Conservation (phyloP, 164 flowering plant species). For the Aristolochia contorta region DNA sequence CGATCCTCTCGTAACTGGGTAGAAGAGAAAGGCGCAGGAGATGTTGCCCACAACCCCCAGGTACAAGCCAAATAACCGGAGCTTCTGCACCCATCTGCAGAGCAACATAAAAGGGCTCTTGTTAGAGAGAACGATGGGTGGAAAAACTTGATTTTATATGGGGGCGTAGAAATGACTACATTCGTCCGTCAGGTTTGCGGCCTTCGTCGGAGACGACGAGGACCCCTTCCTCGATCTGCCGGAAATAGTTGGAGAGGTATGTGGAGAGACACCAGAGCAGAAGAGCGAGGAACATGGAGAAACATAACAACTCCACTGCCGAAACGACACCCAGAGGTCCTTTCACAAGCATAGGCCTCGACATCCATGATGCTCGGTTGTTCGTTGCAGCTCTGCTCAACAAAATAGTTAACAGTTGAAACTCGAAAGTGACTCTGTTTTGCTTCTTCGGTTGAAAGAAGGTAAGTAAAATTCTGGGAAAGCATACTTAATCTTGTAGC, state of each 20-base stretch:
- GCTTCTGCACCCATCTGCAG: not conserved
- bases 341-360: constrained; percentile 40
- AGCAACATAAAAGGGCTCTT: not conserved
- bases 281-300: constrained; percentile 59
- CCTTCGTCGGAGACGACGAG: not conserved
- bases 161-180: too few species aligned
- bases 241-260: constrained; percentile 22
- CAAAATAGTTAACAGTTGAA: not conserved
- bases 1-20: too few species aligned
- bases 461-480: too few species aligned
- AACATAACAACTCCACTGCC: constrained; percentile 37
- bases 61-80: too few species aligned
- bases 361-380: constrained; percentile 10
- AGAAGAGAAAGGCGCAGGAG: too few species aligned
- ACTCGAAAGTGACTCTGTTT: not conserved
- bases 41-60: too few species aligned
- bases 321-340: constrained; percentile 81
- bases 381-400: not conserved
- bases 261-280: constrained; percentile 47
- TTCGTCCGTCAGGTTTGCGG: too few species aligned
- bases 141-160: too few species aligned
- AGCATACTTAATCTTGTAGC: not conserved
- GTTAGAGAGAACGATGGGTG: too few species aligned
- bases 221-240: constrained; percentile 14
- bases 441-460: not conserved